Base-by-base conservation (phyloP, 179 eudicot genomes). In the Amaranthus tricolor region DNA sequence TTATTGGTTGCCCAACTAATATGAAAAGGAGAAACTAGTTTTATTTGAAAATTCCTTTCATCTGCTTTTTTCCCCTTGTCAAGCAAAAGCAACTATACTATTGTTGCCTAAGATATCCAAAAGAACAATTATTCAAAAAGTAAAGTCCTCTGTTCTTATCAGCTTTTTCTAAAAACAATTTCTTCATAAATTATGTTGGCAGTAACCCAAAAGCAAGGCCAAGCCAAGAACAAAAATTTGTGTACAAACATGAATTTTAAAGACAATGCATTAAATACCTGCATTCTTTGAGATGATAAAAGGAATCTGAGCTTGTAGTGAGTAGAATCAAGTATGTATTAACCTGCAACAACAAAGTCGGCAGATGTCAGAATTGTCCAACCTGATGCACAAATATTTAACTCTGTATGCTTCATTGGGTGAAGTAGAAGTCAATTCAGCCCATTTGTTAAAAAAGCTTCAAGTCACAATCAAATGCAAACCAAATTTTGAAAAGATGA, bases 221-320 rank as follows among this genome's bases (percentile, higher is more conserved):
- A 68, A 50, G n/a, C 40, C 51, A 68, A 68, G 16, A 45, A 58
- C 20, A 4, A 19, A 40, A 13, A 56, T 66, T 10, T 17, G 56
- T 11, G 20, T 45, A 45, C 11, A 57, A 31, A 13, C 43, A 16
- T n/a, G 2, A 68, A 48, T 47, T 10, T 19, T 3, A 67, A 74
- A 78, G 43, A 47, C 51, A 20, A 49, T n/a, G 66, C 17, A 74
- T 43, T 72, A 50, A 20, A 67, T 86, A 92, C 98, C 98, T 92
- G 89, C 96, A 89, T 69, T 92, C 98, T 84, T 94, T 92, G 68
- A 94, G 92, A 86, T 90, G 94, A 83, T 84, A 88, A 63, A 94
- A 94, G 78, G 94, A 93, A 81, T 94, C 96, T 54, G 98, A 88
- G 84, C 89, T 85, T 62, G 97, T 88, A 19, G 98, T 94, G 75